Evolutionary conservation across 129 eudicot genomes (phyloP), one percentile per base, ranked within the genome.

Genomic region (Centaurea solstitialis): DNA sequence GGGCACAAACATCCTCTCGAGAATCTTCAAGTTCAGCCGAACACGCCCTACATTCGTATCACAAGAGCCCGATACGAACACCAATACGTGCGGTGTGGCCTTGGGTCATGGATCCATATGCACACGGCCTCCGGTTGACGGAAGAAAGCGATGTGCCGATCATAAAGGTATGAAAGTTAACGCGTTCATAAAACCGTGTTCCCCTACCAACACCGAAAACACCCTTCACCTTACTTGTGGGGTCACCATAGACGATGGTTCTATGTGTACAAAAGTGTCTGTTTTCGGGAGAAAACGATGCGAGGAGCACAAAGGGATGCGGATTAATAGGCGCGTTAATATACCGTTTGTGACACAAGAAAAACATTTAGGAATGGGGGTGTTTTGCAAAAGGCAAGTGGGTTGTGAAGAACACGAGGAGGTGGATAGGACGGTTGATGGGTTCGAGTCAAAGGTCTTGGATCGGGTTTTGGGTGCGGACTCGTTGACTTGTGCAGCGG

Each of bases 121-220:
- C 83, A 93, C 76, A 62, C 81, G 74, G 68, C 83, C 86, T 23
- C 96, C 97, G 22, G 91, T 87, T 69, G 78, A 86, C 53, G 93
- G 97, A 66, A 91, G 97, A 81, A 95, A 91, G 78, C 75, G 99
- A 53, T 95, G 99, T 28, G 80, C 77, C 6, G 88, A 88, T 79
- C 98, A 95, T 79, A 95, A 93, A 88, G 99, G 99, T 26, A 90
- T 85, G 98, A 93, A 87, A 84, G 84, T 90, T 66, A 86, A 87
- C 35, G 89, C 88, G 4, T 39, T 38, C 37, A 76, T 64, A 41
- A 83, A 23, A 61, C 71, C 84, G 17, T 75, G 65, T 83, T 75
- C 79, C 62, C 40, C 18, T 57, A 68, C n/a, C 20, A 82, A 82
- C 20, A 33, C 40, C 20, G 67, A 72, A 0, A 74, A 81, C 78